These are phyloP conservation scores for Harrya chromipes DNA, from an alignment of 768 basidiomycete genomes.

Conservation along the genomic window DNA sequence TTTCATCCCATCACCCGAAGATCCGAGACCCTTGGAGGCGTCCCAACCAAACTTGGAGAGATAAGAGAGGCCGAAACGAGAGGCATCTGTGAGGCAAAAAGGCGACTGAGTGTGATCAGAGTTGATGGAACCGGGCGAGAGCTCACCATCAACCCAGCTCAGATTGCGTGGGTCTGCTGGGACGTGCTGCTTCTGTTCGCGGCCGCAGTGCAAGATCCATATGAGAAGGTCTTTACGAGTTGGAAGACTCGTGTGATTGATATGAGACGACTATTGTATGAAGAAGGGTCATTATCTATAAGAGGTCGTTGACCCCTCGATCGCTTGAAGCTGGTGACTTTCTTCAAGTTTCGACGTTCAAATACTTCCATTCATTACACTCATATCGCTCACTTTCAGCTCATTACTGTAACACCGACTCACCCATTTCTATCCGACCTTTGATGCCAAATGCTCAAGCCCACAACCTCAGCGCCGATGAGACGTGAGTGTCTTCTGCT, in stretches of 20 bases:
- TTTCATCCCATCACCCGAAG: slow-evolving; percentile 64
- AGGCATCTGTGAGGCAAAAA: slow-evolving; percentile 54
- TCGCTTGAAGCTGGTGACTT: too few relatives aligned
- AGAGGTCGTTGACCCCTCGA: not conserved
- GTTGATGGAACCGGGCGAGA: not conserved
- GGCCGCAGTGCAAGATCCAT: slow-evolving; percentile 84
- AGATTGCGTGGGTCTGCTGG: slow-evolving; percentile 76
- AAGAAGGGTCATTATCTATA: slow-evolving; percentile 5
- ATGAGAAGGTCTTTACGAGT: too few relatives aligned
- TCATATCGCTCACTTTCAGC: too few relatives aligned
- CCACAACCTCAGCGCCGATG: slow-evolving; percentile 41
- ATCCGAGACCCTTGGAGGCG: slow-evolving; percentile 69
- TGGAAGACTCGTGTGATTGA: too few relatives aligned
- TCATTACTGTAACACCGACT: too few relatives aligned
- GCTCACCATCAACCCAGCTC: slow-evolving; percentile 76
- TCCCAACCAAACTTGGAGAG: slow-evolving; percentile 88
- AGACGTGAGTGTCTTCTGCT: slow-evolving; percentile 54
- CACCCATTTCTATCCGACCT: not conserved
- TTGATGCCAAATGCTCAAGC: slow-evolving; percentile 17
- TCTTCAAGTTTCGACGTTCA: too few relatives aligned
- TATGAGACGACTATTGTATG: too few relatives aligned
- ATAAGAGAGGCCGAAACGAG: slow-evolving; percentile 79
- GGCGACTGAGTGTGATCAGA: not conserved
- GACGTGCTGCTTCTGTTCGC: slow-evolving; percentile 80
- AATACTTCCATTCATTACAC: too few relatives aligned